Evolutionary conservation across 805 yeast species (phyloP).

Genomic region (Teunomyces stri): DNA sequence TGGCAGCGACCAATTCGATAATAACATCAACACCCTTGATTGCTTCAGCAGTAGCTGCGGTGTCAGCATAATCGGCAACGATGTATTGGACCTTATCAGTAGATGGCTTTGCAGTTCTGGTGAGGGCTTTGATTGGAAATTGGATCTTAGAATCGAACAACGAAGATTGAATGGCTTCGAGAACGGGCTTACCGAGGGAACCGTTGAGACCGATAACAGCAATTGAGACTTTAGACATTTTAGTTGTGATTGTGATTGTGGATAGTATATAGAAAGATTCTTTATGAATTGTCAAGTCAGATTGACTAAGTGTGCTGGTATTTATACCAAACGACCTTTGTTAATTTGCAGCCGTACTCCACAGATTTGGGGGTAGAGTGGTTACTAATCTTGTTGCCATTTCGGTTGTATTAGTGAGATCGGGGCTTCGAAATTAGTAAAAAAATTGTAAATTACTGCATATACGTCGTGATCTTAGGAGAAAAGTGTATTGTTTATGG

Average conservation of each 20-base stretch:
- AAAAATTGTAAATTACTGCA: slow-evolving; percentile 4
- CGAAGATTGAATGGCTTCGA: slow-evolving; percentile 44
- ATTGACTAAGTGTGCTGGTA: background rate
- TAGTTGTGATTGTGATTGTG: background rate
- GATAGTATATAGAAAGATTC: background rate
- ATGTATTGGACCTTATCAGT: slow-evolving; percentile 41
- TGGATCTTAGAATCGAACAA: slow-evolving; percentile 39
- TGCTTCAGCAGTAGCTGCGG: slow-evolving; percentile 29
- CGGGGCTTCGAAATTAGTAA: background rate
- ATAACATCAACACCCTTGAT: slow-evolving; percentile 51
- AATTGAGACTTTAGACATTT: slow-evolving; percentile 27
- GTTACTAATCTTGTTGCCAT: background rate
- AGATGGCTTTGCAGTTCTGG: slow-evolving; percentile 37
- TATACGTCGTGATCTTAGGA: background rate
- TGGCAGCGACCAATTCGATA: slow-evolving; percentile 41
- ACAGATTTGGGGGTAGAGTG: background rate
- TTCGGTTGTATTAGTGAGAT: background rate
- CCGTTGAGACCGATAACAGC: slow-evolving; percentile 59
- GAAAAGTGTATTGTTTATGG: no score
- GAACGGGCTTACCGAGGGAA: slow-evolving; percentile 45
- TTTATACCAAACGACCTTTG: background rate
- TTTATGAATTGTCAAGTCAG: background rate
- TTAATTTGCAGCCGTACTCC: slow-evolving; percentile 1
- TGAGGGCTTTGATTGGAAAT: slow-evolving; percentile 51
- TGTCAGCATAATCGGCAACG: slow-evolving; percentile 26